Percentiles rank a stretch among this genome's conserved stretches.
These are phyloP conservation scores for Sporisorium sorghi DNA, from an alignment of 1,284 basidiomycete genomes.

Conservation along the genomic window DNA sequence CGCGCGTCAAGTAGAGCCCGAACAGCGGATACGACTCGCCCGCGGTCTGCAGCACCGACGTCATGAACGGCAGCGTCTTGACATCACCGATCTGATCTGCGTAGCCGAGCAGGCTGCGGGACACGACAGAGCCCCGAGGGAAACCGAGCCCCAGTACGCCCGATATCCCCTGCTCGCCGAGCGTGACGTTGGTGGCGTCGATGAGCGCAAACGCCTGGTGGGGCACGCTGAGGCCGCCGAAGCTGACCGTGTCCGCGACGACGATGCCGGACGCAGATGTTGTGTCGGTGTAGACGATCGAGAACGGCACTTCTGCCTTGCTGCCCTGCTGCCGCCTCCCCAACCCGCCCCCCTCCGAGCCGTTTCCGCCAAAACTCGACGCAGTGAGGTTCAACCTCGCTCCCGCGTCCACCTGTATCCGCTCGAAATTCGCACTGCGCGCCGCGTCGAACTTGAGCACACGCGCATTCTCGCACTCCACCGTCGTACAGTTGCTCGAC, in stretches of 20 bases:
- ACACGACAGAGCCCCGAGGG: conserved; percentile 59
- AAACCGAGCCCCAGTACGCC: conserved; percentile 71
- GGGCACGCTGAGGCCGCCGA: conserved; percentile 24
- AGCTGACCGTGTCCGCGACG: conserved; percentile 27
- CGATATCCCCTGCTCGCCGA: conserved; percentile 68
- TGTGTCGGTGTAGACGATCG: conserved; percentile 33
- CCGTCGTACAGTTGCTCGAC: conserved; percentile 26
- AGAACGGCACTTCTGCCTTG: conserved; percentile 27
- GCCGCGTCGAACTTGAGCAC: conserved; percentile 35
- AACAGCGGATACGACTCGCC: conserved; percentile 53
- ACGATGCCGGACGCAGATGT: conserved; percentile 28
- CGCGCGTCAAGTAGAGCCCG: conserved; percentile 27
- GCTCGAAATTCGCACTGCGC: conserved; percentile 20
- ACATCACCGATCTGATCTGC: conserved; percentile 8
- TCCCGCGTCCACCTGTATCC: conserved; percentile 13
- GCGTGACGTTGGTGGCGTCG: conserved; percentile 69
- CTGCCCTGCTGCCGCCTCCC: background rate
- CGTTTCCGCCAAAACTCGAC: conserved; percentile 12
- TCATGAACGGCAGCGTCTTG: conserved; percentile 26
- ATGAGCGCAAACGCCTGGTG: conserved; percentile 50
- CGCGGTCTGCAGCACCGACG: conserved; percentile 19
- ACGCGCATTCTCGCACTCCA: conserved; percentile 10
- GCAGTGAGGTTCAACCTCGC: conserved; percentile 18
- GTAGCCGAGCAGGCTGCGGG: conserved; percentile 29
- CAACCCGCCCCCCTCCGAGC: background rate